phyloP scores from a whole-genome alignment of 2,329 filamentous ascomycete genomes.

The Trichophyton equinum region DNA sequence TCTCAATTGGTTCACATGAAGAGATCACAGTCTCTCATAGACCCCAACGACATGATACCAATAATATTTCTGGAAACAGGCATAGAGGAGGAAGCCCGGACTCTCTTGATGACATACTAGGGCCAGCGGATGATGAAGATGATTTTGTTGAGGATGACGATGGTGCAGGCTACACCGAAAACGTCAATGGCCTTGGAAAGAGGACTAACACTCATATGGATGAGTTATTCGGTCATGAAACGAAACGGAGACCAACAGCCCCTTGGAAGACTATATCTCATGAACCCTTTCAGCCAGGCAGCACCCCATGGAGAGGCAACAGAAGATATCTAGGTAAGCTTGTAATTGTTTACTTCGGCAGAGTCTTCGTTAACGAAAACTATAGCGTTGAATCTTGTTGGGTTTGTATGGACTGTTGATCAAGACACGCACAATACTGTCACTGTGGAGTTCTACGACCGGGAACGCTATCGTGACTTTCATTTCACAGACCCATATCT shows the following conservation, averaged over 20 bases:
- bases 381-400: slow-evolving; percentile 64
- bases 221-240: slow-evolving; percentile 31
- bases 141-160: slow-evolving; percentile 94
- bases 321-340: slow-evolving; percentile 68
- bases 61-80: slow-evolving; percentile 30
- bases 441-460: slow-evolving; percentile 95
- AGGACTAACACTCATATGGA: slow-evolving; percentile 42
- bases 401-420: slow-evolving; percentile 93
- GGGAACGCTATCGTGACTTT: slow-evolving; percentile 81
- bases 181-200: slow-evolving; percentile 52
- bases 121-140: slow-evolving; percentile 47
- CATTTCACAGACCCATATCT: slow-evolving; percentile 94
- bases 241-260: slow-evolving; percentile 41
- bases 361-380: slow-evolving; percentile 15
- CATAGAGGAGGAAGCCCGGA: slow-evolving; percentile 54
- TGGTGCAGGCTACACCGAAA: slow-evolving; percentile 71
- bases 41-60: slow-evolving; percentile 40
- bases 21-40: slow-evolving; percentile 52
- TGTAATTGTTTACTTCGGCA: not conserved
- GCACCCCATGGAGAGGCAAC: slow-evolving; percentile 91
- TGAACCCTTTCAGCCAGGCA: slow-evolving; percentile 79
- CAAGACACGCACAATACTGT: slow-evolving; percentile 89
- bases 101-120: slow-evolving; percentile 72
- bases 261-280: slow-evolving; percentile 57
- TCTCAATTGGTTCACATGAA: slow-evolving; percentile 65